Percentiles rank a stretch among this genome's conserved stretches.
phyloP scores from a whole-genome alignment of 345 rosid genomes.

The Populus ilicifolia region DNA sequence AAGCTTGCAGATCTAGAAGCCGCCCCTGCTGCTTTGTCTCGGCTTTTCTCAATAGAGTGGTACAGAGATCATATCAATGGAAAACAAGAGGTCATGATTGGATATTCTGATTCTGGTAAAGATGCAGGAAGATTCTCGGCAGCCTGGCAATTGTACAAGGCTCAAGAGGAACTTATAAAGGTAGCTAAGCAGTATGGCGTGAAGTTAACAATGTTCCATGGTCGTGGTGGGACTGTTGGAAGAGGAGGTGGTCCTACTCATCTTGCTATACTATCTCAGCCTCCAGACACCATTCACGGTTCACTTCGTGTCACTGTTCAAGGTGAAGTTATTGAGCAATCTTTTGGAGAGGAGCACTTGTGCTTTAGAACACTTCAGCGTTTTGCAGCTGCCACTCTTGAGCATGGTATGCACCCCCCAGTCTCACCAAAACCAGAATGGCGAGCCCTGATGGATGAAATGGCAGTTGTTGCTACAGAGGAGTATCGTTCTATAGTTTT shows the following conservation, averaged over 20 bases:
- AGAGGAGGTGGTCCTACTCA: constrained; percentile 99
- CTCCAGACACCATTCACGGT: constrained; percentile 96
- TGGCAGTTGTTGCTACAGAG: constrained; percentile 92
- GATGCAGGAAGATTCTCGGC: constrained; percentile 97
- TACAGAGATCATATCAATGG: constrained; percentile 83
- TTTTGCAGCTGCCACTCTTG: constrained; percentile 94
- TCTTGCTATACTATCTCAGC: constrained; percentile 98
- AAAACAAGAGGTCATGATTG: constrained; percentile 98
- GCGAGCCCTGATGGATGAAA: constrained; percentile 82
- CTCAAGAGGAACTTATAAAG: constrained; percentile 93
- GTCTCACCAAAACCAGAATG: constrained; percentile 92
- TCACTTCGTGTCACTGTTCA: constrained; percentile 93
- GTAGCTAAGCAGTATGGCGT: constrained; percentile 82
- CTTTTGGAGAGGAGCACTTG: constrained; percentile 91
- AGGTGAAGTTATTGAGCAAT: constrained; percentile 95
- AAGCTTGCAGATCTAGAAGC: constrained; percentile 96
- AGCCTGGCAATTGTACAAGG: constrained; percentile 96
- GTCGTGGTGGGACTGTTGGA: constrained; percentile 99
- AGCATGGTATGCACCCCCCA: constrained; percentile 95
- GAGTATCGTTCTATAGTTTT: constrained; percentile 87
- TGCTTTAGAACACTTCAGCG: constrained; percentile 95
- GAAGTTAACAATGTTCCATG: constrained; percentile 98
- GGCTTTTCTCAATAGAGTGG: constrained; percentile 94
- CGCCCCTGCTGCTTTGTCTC: constrained; percentile 90
- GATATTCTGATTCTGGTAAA: constrained; percentile 97